phyloP scores from a whole-genome alignment of 1,284 basidiomycete species.

The Cryptococcus sp. region DNA sequence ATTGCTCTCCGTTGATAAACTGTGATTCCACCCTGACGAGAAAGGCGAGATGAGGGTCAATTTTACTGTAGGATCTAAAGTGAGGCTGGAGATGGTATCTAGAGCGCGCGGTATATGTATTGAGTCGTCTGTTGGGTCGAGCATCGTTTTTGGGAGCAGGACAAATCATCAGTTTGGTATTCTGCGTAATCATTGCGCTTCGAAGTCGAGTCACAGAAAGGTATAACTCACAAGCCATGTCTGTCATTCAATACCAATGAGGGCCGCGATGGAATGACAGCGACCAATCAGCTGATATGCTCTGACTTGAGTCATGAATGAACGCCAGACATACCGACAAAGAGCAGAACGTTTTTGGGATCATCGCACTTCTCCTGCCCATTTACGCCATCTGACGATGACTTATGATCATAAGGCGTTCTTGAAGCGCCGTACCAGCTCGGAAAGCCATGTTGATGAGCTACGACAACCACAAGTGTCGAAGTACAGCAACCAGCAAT shows the following conservation, averaged over 20 bases:
- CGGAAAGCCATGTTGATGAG: slow-evolving; percentile 20
- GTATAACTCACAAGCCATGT: background rate
- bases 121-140: slow-evolving; percentile 10
- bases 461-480: slow-evolving; percentile 3
- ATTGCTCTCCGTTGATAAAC: slow-evolving; percentile 1
- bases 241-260: background rate
- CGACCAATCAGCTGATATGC: too few relatives aligned
- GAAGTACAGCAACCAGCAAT: background rate
- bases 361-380: slow-evolving; percentile 13
- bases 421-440: slow-evolving; percentile 15
- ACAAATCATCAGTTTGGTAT: background rate
- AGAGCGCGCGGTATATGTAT: slow-evolving; percentile 11
- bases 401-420: too few relatives aligned
- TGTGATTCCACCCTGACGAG: slow-evolving; percentile 8
- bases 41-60: slow-evolving; percentile 12
- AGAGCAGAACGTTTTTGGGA: slow-evolving; percentile 12
- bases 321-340: slow-evolving; percentile 11
- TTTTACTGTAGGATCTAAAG: slow-evolving; percentile 8
- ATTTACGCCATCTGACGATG: background rate
- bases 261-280: too few relatives aligned
- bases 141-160: background rate
- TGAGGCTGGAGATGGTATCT: background rate
- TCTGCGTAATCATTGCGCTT: too few relatives aligned
- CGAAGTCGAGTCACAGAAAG: too few relatives aligned
- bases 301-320: too few relatives aligned